Conservation (phyloP, 2,329 filamentous ascomycete genomes). For the Stagonosporopsis vannaccii region DNA sequence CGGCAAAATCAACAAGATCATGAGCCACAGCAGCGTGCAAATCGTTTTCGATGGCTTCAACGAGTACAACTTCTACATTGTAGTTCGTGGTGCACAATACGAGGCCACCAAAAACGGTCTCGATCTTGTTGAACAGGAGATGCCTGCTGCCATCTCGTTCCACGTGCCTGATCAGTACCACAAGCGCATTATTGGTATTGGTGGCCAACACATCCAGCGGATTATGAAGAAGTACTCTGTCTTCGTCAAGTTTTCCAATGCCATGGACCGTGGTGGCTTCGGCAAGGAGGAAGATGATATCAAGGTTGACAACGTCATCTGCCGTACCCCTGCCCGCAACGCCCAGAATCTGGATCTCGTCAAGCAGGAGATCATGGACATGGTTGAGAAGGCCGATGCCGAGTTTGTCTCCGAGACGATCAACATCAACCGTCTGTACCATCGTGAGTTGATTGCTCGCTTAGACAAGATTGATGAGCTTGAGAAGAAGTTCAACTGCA, state of each 20-base stretch:
- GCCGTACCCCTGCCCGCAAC: slow-evolving; percentile 94
- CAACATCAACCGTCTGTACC: slow-evolving; percentile 91
- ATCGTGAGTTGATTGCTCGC: slow-evolving; percentile 89
- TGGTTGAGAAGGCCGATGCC: slow-evolving; percentile 97
- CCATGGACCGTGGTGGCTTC: slow-evolving; percentile 94
- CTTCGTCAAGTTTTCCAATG: slow-evolving; percentile 99
- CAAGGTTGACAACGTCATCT: slow-evolving; percentile 99
- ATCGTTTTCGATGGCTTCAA: slow-evolving; percentile 99
- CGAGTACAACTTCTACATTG: slow-evolving; percentile 99
- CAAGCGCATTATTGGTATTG: slow-evolving; percentile 98
- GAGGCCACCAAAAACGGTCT: slow-evolving; percentile 94
- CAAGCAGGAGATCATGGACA: slow-evolving; percentile 98
- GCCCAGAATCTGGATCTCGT: slow-evolving; percentile 96
- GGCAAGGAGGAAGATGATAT: slow-evolving; percentile 97
- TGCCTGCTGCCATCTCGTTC: slow-evolving; percentile 99
- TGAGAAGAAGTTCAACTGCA: slow-evolving; percentile 99
- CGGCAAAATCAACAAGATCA: slow-evolving; percentile 99
- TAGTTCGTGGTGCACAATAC: slow-evolving; percentile 90
- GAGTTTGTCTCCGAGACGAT: slow-evolving; percentile 96
- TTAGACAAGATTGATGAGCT: slow-evolving; percentile 90
- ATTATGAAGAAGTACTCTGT: slow-evolving; percentile 99
- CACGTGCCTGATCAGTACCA: slow-evolving; percentile 99
- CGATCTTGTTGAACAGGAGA: slow-evolving; percentile 94
- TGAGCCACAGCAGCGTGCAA: slow-evolving; percentile 99
- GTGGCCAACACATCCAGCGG: slow-evolving; percentile 96